These are phyloP conservation scores for Piromyces sp. DNA, from an alignment of 192 early-diverging fungal genomes.

Conservation along the genomic window DNA sequence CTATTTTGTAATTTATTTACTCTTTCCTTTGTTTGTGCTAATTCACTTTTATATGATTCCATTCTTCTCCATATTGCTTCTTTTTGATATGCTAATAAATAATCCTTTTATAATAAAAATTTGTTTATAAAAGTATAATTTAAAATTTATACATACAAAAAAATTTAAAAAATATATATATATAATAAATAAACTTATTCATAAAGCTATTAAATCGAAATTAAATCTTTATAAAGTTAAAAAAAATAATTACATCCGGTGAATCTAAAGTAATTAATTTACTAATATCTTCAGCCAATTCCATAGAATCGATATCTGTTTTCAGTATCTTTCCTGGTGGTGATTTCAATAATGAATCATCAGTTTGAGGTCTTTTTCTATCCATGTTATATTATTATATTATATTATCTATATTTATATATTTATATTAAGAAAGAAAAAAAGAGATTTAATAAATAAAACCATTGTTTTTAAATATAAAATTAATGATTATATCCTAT, in stretches of 20 bases:
- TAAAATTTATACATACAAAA: not conserved
- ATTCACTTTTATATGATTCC: constrained; percentile 44
- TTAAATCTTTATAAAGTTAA: no score
- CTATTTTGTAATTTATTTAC: constrained; percentile 8
- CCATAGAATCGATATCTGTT: not conserved
- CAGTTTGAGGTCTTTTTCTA: not conserved
- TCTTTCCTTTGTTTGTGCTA: constrained; percentile 18
- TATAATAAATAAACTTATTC: no score
- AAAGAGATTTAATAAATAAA: no score
- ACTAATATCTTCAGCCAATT: not conserved
- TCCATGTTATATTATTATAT: not conserved
- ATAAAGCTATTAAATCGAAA: no score
- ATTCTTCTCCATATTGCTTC: constrained; percentile 49
- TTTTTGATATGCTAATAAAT: constrained; percentile 29
- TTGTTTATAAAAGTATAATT: no score
- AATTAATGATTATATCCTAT: no score
- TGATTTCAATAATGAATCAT: not conserved
- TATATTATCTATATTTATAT: not conserved
- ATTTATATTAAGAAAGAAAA: not conserved
- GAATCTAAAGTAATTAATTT: not conserved
- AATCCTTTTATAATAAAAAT: not conserved
- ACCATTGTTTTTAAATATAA: no score
- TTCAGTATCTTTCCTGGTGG: not conserved
- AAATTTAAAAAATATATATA: no score
- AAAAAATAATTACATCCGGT: not conserved